Evolutionary conservation across 805 yeast genomes (phyloP).

Genomic region (Nakazawaea anatomiae): DNA sequence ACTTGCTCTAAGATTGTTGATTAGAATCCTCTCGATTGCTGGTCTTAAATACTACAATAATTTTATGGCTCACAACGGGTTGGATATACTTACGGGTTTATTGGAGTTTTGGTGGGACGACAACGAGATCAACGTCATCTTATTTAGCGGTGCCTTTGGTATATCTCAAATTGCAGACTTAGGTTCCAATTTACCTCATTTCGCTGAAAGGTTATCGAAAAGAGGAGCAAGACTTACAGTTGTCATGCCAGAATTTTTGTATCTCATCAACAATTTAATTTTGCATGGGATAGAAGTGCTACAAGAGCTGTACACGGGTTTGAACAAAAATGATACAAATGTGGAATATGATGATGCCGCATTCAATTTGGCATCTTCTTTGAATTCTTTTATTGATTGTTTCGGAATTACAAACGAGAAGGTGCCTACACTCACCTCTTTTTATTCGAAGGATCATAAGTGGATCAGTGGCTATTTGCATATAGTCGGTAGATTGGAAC

Average conservation of each 20-base stretch:
- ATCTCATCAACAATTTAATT: conserved; percentile 14
- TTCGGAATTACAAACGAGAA: conserved; percentile 7
- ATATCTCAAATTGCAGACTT: conserved; percentile 22
- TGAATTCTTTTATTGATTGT: conserved; percentile 7
- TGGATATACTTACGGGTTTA: conserved; percentile 38
- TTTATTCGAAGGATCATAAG: neutral
- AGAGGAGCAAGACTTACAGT: conserved; percentile 16
- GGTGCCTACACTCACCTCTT: conserved; percentile 8
- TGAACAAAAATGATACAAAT: neutral
- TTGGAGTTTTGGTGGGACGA: conserved; percentile 43
- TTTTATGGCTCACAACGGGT: conserved; percentile 49
- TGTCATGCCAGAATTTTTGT: conserved; percentile 38
- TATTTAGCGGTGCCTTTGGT: conserved; percentile 44
- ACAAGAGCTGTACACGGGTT: neutral
- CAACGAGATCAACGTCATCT: conserved; percentile 33
- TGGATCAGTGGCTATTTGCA: conserved; percentile 4
- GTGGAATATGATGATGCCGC: neutral
- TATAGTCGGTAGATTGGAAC: neutral
- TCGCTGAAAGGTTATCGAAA: conserved; percentile 13
- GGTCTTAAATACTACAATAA: conserved; percentile 41
- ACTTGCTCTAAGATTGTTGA: conserved; percentile 37
- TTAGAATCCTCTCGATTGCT: conserved; percentile 39
- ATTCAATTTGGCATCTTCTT: conserved; percentile 6
- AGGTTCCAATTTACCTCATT: conserved; percentile 11
- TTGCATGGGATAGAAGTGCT: conserved; percentile 8